These are phyloP conservation scores for Takakia lepidozioides DNA, from an alignment of 225 moss, liverwort and hornwort genomes.

Conservation along the genomic window DNA sequence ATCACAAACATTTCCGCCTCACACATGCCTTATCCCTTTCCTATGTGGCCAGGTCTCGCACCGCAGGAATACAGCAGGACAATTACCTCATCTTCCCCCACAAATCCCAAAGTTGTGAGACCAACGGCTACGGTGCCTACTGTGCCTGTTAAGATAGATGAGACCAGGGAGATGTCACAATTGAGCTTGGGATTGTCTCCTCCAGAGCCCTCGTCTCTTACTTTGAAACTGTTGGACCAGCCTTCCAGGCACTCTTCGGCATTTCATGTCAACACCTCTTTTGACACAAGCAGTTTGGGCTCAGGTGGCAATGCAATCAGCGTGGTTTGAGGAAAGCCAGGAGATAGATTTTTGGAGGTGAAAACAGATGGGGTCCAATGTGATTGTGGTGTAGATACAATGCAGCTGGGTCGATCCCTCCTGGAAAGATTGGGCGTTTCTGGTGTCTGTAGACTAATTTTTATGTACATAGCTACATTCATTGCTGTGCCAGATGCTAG, in stretches of 20 bases:
- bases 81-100: conserved; percentile 25
- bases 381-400: conserved; percentile 40
- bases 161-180: conserved; percentile 90
- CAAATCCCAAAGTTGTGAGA: conserved; percentile 73
- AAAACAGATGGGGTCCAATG: conserved; percentile 23
- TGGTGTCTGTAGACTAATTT: conserved; percentile 95
- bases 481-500: conserved; percentile 79
- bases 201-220: conserved; percentile 83
- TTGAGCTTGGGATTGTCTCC: conserved; percentile 76
- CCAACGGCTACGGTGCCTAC: conserved; percentile 72
- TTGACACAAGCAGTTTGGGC: conserved; percentile 66
- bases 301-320: conserved; percentile 85
- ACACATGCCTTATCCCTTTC: conserved; percentile 50
- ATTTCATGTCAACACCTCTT: conserved; percentile 74
- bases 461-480: conserved; percentile 98
- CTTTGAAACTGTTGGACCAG: conserved; percentile 75
- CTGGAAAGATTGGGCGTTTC: conserved; percentile 38
- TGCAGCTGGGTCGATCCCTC: conserved; percentile 30
- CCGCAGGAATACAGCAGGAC: conserved; percentile 63
- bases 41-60: conserved; percentile 62
- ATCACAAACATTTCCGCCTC: conserved; percentile 28
- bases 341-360: conserved; percentile 25
- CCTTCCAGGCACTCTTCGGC: conserved; percentile 82
- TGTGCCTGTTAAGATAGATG: conserved; percentile 63
- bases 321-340: conserved; percentile 54